Evolutionary conservation across 768 basidiomycete species (phyloP).

Genomic region (Serpula lacrymans): DNA sequence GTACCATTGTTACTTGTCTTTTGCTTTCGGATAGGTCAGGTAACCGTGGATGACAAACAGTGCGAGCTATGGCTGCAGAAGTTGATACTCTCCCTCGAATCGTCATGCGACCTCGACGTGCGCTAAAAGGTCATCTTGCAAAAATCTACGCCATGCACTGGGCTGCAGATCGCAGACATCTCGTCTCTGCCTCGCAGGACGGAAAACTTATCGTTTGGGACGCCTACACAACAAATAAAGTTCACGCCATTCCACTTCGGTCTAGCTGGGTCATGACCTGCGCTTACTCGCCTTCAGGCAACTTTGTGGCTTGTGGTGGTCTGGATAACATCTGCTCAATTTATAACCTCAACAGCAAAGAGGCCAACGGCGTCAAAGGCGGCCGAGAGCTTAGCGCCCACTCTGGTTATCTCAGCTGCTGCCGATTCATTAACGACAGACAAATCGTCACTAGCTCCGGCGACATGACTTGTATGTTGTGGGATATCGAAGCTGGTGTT

Average conservation of each 20-base stretch:
- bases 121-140: constrained; percentile 94
- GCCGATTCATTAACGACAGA: constrained; percentile 96
- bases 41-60: constrained; percentile 38
- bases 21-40: constrained; percentile 7
- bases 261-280: constrained; percentile 99
- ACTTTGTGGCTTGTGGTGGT: constrained; percentile 97
- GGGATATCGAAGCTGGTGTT: constrained; percentile 98
- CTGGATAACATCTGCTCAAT: constrained; percentile 99
- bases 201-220: constrained; percentile 99
- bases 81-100: constrained; percentile 95
- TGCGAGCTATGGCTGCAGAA: constrained; percentile 98
- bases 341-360: constrained; percentile 86
- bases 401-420: constrained; percentile 97
- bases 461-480: constrained; percentile 99
- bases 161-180: constrained; percentile 94
- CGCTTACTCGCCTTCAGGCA: constrained; percentile 95
- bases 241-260: constrained; percentile 96
- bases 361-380: constrained; percentile 73
- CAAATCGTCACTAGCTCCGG: constrained; percentile 98
- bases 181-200: constrained; percentile 99
- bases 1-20: constrained; percentile 31
- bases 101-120: constrained; percentile 93
- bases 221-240: constrained; percentile 99
- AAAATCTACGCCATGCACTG: constrained; percentile 99
- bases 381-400: constrained; percentile 96